Percentiles rank a stretch among this genome's conserved stretches.
Conservation (phyloP, 768 basidiomycete species). For the Chalciporus piperatus region DNA sequence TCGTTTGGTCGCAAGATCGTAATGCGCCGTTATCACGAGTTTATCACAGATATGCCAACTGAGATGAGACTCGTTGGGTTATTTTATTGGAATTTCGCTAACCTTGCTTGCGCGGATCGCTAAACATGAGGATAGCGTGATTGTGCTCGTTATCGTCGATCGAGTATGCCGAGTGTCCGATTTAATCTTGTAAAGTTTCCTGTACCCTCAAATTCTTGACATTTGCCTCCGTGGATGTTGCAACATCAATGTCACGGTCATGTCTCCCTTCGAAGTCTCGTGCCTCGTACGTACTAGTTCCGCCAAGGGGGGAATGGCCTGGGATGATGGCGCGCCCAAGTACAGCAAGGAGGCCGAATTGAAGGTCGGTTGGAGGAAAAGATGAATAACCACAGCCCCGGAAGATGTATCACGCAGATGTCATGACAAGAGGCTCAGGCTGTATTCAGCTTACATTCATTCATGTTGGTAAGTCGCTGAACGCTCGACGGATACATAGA, state of each 20-base stretch:
- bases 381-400: neutral
- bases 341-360: neutral
- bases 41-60: slow-evolving; percentile 25
- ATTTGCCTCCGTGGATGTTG: slow-evolving; percentile 11
- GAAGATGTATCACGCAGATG: slow-evolving; percentile 13
- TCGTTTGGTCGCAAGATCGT: slow-evolving; percentile 24
- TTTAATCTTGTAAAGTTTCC: slow-evolving; percentile 21
- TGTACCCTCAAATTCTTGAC: slow-evolving; percentile 7
- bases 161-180: slow-evolving; percentile 13
- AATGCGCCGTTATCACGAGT: slow-evolving; percentile 26
- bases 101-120: no score
- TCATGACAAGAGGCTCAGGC: slow-evolving; percentile 3
- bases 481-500: slow-evolving; percentile 1
- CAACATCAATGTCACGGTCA: no score
- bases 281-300: slow-evolving; percentile 13
- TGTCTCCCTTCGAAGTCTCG: no score
- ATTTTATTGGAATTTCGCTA: neutral
- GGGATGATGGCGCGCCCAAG: neutral
- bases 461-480: slow-evolving; percentile 4
- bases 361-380: neutral
- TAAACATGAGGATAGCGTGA: neutral
- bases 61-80: slow-evolving; percentile 11
- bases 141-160: slow-evolving; percentile 18
- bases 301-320: slow-evolving; percentile 6
- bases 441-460: no score